Evolutionary conservation across 306 rosid genomes (phyloP).

Genomic region (Quercus rubra): DNA sequence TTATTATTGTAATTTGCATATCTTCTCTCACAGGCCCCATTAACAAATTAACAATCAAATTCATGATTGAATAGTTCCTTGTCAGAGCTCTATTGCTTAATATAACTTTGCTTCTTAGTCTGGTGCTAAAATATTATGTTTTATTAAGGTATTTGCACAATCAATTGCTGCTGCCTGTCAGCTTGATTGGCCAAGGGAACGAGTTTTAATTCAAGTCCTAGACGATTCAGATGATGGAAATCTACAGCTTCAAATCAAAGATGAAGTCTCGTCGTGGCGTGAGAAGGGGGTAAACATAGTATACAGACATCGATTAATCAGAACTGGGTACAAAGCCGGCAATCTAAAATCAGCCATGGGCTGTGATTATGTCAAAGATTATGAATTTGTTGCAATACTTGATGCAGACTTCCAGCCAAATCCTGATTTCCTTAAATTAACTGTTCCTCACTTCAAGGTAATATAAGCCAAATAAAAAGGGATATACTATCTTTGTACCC

Average conservation of each 20-base stretch:
- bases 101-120: neutral
- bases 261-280: constrained; percentile 71
- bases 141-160: constrained; percentile 68
- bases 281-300: constrained; percentile 82
- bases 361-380: constrained; percentile 85
- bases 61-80: neutral
- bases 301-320: constrained; percentile 82
- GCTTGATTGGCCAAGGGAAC: constrained; percentile 93
- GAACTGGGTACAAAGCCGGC: constrained; percentile 98
- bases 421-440: constrained; percentile 82
- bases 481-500: neutral
- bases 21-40: neutral
- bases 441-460: constrained; percentile 91
- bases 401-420: constrained; percentile 97
- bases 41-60: neutral
- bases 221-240: constrained; percentile 86
- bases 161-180: constrained; percentile 88
- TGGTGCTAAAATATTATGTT: constrained; percentile 12
- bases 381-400: constrained; percentile 85
- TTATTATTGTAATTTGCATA: neutral
- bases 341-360: constrained; percentile 96
- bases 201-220: constrained; percentile 78
- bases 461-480: neutral
- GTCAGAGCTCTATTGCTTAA: neutral
- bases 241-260: constrained; percentile 70